phyloP scores from a whole-genome alignment of 2,329 filamentous ascomycete genomes.

The Dactylellina sp. region DNA sequence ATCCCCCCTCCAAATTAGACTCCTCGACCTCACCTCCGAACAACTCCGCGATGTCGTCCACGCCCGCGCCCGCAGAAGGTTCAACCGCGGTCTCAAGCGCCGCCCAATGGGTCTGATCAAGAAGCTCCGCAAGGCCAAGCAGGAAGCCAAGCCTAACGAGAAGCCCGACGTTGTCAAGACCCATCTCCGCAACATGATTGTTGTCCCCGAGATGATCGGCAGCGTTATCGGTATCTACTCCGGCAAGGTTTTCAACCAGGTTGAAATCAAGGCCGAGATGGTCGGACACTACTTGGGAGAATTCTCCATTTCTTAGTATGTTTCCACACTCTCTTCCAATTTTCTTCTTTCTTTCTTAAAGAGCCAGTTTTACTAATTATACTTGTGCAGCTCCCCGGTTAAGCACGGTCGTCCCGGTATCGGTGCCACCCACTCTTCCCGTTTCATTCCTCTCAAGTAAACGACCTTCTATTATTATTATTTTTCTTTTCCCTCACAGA shows the following conservation, averaged over 20 bases:
- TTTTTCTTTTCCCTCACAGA: neutral
- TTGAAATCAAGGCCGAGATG: slow-evolving; percentile 99
- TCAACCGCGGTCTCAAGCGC: slow-evolving; percentile 99
- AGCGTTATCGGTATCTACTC: slow-evolving; percentile 99
- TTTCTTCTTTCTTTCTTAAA: too few relatives aligned
- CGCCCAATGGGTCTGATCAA: slow-evolving; percentile 99
- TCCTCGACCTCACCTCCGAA: slow-evolving; percentile 98
- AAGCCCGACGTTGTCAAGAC: slow-evolving; percentile 99
- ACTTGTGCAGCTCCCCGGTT: slow-evolving; percentile 95
- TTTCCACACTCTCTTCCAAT: slow-evolving; percentile 63
- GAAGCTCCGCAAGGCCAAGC: slow-evolving; percentile 99
- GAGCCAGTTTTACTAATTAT: too few relatives aligned
- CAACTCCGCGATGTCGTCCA: slow-evolving; percentile 99
- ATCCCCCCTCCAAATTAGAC: slow-evolving; percentile 69
- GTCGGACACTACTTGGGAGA: slow-evolving; percentile 99
- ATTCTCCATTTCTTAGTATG: slow-evolving; percentile 99
- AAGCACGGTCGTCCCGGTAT: slow-evolving; percentile 99
- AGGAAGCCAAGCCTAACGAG: slow-evolving; percentile 99
- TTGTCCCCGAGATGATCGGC: slow-evolving; percentile 99
- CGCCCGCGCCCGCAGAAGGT: slow-evolving; percentile 96
- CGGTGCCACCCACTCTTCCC: slow-evolving; percentile 99
- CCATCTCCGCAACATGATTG: slow-evolving; percentile 99
- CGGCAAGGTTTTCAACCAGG: slow-evolving; percentile 99
- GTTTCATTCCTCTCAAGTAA: slow-evolving; percentile 99
- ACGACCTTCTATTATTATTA: slow-evolving; percentile 61